A percentile compares a stretch with the other conserved stretches of the same genome.
Evolutionary conservation across 139 green algal genomes (phyloP).

Genomic region (Closterium sp.): DNA sequence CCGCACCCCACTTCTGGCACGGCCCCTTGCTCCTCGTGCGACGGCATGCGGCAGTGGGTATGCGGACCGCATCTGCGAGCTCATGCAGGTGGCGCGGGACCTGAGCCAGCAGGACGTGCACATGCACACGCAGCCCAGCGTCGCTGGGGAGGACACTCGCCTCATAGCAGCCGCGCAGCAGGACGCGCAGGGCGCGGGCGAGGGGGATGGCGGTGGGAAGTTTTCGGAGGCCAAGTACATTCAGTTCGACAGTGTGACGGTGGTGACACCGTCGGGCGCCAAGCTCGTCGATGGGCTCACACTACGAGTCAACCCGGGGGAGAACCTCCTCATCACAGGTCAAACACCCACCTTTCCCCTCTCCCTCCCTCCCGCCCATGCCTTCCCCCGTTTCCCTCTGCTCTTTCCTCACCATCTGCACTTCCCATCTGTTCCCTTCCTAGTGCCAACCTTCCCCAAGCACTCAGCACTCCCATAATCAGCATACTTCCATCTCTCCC

Average conservation of each 20-base stretch:
- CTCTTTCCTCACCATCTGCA: background rate
- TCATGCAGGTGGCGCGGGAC: conserved; percentile 17
- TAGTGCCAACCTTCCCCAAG: too few species aligned
- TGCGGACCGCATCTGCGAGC: conserved; percentile 57
- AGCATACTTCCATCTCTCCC: background rate
- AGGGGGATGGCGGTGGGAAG: background rate
- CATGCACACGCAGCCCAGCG: background rate
- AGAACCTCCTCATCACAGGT: conserved; percentile 76
- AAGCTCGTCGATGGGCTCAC: conserved; percentile 62
- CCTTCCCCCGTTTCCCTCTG: background rate
- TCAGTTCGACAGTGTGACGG: conserved; percentile 66
- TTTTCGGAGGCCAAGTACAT: conserved; percentile 42
- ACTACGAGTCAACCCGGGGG: conserved; percentile 63
- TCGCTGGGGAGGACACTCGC: background rate
- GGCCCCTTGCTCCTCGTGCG: too few species aligned
- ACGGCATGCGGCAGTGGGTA: conserved; percentile 61
- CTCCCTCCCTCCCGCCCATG: background rate
- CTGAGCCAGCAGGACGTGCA: background rate
- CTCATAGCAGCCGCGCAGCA: background rate
- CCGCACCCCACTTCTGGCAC: too few species aligned
- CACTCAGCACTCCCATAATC: background rate
- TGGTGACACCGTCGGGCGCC: conserved; percentile 63
- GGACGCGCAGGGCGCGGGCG: background rate
- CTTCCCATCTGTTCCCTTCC: background rate
- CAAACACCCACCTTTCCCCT: background rate